Evolutionary conservation across 257 asterid genomes (phyloP).

Genomic region (Gentiana straminea): DNA sequence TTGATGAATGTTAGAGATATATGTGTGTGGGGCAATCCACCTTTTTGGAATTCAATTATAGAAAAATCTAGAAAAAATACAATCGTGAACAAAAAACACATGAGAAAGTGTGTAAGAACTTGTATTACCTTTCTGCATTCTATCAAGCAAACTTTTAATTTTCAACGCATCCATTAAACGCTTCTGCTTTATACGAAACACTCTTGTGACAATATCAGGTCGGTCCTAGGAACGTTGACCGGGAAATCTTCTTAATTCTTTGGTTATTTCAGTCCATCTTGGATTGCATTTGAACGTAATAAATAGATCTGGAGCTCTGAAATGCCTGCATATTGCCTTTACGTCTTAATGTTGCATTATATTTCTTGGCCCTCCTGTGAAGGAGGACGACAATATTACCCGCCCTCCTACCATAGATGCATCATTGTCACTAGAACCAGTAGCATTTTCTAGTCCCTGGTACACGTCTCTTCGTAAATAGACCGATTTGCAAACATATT

Average conservation of each 20-base stretch:
- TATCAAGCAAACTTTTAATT: not conserved
- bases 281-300: not conserved
- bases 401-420: too few species aligned
- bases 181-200: too few species aligned
- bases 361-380: too few species aligned
- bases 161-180: not conserved
- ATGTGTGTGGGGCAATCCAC: not conserved
- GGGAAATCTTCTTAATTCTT: too few species aligned
- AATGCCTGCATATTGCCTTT: not conserved
- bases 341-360: not conserved
- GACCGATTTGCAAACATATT: not conserved
- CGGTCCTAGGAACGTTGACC: too few species aligned
- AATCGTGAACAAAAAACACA: not conserved
- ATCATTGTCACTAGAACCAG: not conserved
- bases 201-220: too few species aligned
- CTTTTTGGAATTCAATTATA: too few species aligned
- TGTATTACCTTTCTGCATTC: not conserved
- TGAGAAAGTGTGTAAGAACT: not conserved
- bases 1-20: not conserved
- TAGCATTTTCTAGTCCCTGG: not conserved
- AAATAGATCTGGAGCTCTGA: not conserved
- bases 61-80: not conserved
- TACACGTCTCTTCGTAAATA: not conserved
- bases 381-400: not conserved
- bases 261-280: too few species aligned